Evolutionary conservation across 371 early-diverging fungal genomes (phyloP).

Genomic region (Saksenaea oblongispora): DNA sequence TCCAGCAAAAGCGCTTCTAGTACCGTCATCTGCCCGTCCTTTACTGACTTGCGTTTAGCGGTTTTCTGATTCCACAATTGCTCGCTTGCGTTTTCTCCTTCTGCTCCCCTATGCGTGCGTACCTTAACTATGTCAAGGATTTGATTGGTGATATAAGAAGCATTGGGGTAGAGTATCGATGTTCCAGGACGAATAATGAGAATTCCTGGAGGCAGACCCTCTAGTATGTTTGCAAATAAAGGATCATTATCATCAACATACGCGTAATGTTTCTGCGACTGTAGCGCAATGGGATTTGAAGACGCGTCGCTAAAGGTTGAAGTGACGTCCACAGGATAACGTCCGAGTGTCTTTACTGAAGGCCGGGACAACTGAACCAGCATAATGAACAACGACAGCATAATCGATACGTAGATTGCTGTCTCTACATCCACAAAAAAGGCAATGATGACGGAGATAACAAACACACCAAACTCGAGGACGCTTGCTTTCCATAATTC

Average conservation of each 20-base stretch:
- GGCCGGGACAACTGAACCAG: constrained; percentile 25
- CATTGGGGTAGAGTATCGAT: constrained; percentile 25
- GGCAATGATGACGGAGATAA: constrained; percentile 57
- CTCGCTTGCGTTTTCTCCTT: neutral
- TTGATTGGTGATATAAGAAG: constrained; percentile 14
- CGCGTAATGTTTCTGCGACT: constrained; percentile 4
- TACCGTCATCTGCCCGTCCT: constrained; percentile 29
- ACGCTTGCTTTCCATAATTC: constrained; percentile 41
- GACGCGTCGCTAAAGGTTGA: neutral
- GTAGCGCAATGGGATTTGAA: neutral
- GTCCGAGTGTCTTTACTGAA: constrained; percentile 6
- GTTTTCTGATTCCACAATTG: constrained; percentile 6
- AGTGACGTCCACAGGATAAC: constrained; percentile 1
- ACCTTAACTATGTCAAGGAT: constrained; percentile 8
- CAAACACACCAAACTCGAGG: constrained; percentile 51
- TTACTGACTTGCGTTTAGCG: neutral
- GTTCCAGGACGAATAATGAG: constrained; percentile 11
- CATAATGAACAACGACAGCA: constrained; percentile 19
- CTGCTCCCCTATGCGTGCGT: constrained; percentile 12
- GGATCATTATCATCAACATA: constrained; percentile 26
- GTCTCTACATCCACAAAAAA: constrained; percentile 47
- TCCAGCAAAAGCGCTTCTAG: constrained; percentile 75
- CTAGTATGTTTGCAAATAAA: constrained; percentile 6
- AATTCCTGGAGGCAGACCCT: constrained; percentile 20
- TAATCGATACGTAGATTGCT: constrained; percentile 28